Base-by-base conservation (phyloP, 2,329 filamentous ascomycete species). In the Fusarium tupiense region DNA sequence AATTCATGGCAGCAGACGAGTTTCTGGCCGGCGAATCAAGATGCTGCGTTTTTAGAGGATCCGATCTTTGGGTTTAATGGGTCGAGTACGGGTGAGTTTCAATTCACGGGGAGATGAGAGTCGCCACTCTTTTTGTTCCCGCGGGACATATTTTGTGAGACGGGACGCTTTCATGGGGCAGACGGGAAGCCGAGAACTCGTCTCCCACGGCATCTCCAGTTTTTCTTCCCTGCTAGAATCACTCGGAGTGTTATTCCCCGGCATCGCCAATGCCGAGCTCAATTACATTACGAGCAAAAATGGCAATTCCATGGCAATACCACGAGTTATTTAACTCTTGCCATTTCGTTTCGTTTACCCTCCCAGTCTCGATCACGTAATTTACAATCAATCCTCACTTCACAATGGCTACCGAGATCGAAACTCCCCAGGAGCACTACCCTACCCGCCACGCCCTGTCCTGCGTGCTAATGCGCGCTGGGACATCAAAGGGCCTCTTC, bases 401-500 rank as follows among this genome's bases (percentile, higher is more conserved):
- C 57, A 62, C 33, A 33, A 73, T 73, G 65, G 65, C 65, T 50
- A 73, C 69, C 24, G 37, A 60, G 4, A 49, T 60, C 19, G 31
- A 63, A 24, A 29, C 53, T 13, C 49, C n/a, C 6, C 40, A 56
- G 24, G 56, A 46, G 1, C 64, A 17, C 22, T 69, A 37, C 6
- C 64, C 57, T 6, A 70, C 52, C 8, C 74, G 78, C 11, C 72
- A 76, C 37, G 66, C 71, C 16, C 71, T 88, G 5, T 84, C 84
- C 8, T 89, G 89, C 16, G 85, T 88, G 24, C 90, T 91, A 74
- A 91, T 91, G 82, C 86, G 90, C 31, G 89, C 89, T 29, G 90
- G 91, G 9, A 92, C 90, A 11, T 91, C 90, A 8, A 88, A 90
- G 66, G 90, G 88, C 20, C 83, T 92, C 8, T 87, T 92, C 68